Evolutionary conservation across 257 asterid species (phyloP).

Genomic region (Nicotiana otophora): DNA sequence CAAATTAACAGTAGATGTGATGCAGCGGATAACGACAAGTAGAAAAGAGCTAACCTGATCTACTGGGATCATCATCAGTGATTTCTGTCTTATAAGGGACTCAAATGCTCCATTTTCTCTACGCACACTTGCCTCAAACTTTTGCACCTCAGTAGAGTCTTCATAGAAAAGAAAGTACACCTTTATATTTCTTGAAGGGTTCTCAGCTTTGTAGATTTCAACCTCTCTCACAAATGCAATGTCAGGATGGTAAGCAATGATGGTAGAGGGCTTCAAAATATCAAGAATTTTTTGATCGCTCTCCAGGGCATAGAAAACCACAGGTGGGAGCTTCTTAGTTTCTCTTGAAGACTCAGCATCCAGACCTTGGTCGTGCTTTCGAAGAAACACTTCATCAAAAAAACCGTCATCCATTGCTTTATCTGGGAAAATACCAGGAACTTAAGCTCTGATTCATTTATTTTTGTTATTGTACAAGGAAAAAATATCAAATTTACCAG

Average conservation of each 20-base stretch:
- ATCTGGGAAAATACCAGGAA: conserved; percentile 28
- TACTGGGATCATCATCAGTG: conserved; percentile 85
- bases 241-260: conserved; percentile 88
- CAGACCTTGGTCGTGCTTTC: conserved; percentile 44
- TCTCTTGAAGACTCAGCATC: conserved; percentile 18
- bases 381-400: conserved; percentile 36
- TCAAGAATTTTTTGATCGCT: conserved; percentile 73
- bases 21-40: conserved; percentile 5
- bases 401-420: conserved; percentile 26
- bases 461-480: conserved; percentile 29
- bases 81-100: conserved; percentile 88
- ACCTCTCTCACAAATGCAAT: conserved; percentile 88
- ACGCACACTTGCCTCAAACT: conserved; percentile 85
- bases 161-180: conserved; percentile 90
- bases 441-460: conserved; percentile 15
- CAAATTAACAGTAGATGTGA: neutral
- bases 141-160: conserved; percentile 88
- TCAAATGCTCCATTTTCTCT: conserved; percentile 95
- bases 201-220: conserved; percentile 86
- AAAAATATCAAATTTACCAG: conserved; percentile 27
- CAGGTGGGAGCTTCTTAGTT: conserved; percentile 42
- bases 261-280: conserved; percentile 71
- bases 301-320: conserved; percentile 85
- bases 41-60: conserved; percentile 54
- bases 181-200: conserved; percentile 60